Percentiles rank a stretch among this genome's conserved stretches.
Evolutionary conservation across 306 rosid genomes (phyloP).

Genomic region (Senna tora): DNA sequence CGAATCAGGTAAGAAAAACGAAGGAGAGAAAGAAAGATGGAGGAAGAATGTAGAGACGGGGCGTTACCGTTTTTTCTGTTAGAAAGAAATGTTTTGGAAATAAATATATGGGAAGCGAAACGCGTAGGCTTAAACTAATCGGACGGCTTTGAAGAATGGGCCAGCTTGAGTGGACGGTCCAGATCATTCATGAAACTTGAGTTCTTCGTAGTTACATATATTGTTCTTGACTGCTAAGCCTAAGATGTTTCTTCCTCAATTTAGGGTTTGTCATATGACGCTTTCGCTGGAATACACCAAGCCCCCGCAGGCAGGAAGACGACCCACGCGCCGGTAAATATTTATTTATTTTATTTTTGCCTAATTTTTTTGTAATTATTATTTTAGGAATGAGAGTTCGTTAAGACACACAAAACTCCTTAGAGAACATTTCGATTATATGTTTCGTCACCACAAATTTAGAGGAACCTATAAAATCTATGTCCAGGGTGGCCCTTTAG

Average conservation of each 20-base stretch:
- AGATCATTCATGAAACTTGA: constrained; percentile 14
- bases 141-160: constrained; percentile 22
- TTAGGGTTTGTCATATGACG: background rate
- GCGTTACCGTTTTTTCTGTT: constrained; percentile 59
- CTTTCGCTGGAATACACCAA: background rate
- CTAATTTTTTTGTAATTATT: too few species aligned
- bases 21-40: constrained; percentile 6
- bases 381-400: too few species aligned
- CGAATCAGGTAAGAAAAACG: constrained; percentile 27
- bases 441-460: background rate
- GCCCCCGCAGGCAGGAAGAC: too few species aligned
- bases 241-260: background rate
- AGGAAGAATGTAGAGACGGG: background rate
- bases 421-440: too few species aligned
- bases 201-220: background rate
- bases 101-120: constrained; percentile 21
- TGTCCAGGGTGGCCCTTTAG: background rate
- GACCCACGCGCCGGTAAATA: too few species aligned
- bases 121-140: constrained; percentile 37
- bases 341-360: background rate
- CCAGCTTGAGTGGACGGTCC: constrained; percentile 6
- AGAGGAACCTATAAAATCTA: background rate
- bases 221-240: background rate
- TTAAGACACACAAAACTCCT: too few species aligned
- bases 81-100: constrained; percentile 30